Conservation (phyloP, 148 eudicot genomes). For the Persicaria maculosa region DNA sequence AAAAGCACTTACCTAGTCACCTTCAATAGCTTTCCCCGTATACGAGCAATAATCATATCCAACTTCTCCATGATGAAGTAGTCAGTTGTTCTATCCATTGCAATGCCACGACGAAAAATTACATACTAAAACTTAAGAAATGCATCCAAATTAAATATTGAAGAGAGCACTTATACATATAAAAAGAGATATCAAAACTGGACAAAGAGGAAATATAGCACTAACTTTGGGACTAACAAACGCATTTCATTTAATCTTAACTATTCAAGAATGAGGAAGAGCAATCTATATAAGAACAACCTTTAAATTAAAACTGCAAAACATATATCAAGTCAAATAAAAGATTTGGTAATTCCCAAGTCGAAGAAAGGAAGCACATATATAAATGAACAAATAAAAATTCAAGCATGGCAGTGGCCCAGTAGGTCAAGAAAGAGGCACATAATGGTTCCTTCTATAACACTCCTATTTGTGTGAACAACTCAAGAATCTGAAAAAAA, state of each 20-base stretch:
- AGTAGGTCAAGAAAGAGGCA: neutral
- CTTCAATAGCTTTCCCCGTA: conserved; percentile 69
- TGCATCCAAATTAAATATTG: conserved; percentile 90
- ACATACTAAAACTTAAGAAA: too few relatives aligned
- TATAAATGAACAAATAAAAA: neutral
- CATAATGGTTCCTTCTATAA: neutral
- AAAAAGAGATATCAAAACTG: neutral
- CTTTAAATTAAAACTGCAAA: neutral
- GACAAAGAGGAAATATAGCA: neutral
- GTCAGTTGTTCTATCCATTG: conserved; percentile 78
- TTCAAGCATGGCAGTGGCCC: neutral
- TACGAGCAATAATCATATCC: conserved; percentile 74
- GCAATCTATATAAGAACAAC: neutral
- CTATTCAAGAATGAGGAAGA: neutral
- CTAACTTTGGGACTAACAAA: neutral
- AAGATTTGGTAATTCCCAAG: too few relatives aligned
- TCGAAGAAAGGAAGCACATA: too few relatives aligned
- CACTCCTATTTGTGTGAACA: neutral
- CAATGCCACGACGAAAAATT: conserved; percentile 97
- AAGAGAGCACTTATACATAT: neutral
- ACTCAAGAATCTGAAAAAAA: neutral
- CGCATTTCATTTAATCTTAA: neutral
- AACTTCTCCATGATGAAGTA: conserved; percentile 94
- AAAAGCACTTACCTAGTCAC: conserved; percentile 50
- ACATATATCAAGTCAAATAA: too few relatives aligned